These are phyloP conservation scores for Lodderomyces beijingensis DNA, from an alignment of 1,139 yeast species.

Conservation along the genomic window DNA sequence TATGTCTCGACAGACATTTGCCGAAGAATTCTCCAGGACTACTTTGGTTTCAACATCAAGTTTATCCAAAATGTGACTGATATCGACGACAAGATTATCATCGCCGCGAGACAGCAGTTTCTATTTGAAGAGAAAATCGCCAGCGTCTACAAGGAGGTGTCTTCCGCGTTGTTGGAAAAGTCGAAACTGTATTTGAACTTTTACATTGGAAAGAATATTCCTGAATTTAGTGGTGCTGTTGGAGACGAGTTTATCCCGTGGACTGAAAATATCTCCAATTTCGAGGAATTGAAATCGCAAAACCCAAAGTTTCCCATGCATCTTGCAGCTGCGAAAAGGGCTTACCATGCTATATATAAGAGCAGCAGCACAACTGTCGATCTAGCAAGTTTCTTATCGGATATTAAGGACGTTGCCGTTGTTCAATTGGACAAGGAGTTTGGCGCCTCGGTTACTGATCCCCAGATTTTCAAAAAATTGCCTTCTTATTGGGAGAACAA, in stretches of 20 bases:
- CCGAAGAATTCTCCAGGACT: slow-evolving; percentile 81
- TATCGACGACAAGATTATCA: slow-evolving; percentile 92
- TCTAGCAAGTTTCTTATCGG: slow-evolving; percentile 34
- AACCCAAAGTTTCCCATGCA: slow-evolving; percentile 89
- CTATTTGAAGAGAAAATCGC: slow-evolving; percentile 59
- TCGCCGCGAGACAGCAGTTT: slow-evolving; percentile 88
- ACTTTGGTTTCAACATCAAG: slow-evolving; percentile 80
- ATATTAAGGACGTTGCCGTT: slow-evolving; percentile 68
- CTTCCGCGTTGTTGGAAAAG: slow-evolving; percentile 33
- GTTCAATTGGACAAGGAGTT: slow-evolving; percentile 65
- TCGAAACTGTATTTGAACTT: slow-evolving; percentile 40
- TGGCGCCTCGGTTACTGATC: slow-evolving; percentile 80
- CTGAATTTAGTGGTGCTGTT: slow-evolving; percentile 29
- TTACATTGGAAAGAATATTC: slow-evolving; percentile 58
- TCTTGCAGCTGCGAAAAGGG: slow-evolving; percentile 56
- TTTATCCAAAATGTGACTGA: slow-evolving; percentile 97
- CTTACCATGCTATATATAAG: slow-evolving; percentile 40
- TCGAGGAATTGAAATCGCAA: slow-evolving; percentile 44
- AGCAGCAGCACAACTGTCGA: slow-evolving; percentile 10
- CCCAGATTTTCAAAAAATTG: slow-evolving; percentile 71
- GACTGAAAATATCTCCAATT: slow-evolving; percentile 42
- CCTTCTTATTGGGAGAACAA: slow-evolving; percentile 89
- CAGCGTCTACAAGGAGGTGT: slow-evolving; percentile 25
- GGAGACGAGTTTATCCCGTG: slow-evolving; percentile 47
- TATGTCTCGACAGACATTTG: slow-evolving; percentile 93